Percentiles rank a stretch among this genome's conserved stretches.
Evolutionary conservation across 192 early-diverging fungal species (phyloP).

Genomic region (Gigaspora rosea): DNA sequence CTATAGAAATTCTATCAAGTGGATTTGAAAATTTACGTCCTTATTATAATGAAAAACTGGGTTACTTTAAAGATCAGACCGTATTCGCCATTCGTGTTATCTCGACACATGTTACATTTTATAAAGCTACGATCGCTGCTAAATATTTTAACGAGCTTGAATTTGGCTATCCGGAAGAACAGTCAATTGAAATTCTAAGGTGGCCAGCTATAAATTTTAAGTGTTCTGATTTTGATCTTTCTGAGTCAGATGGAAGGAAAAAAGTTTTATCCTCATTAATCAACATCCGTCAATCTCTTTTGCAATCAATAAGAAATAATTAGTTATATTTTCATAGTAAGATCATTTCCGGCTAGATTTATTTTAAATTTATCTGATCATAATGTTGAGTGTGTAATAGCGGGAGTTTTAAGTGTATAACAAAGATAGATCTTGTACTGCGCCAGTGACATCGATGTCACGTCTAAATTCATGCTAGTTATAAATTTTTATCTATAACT

Average conservation of each 20-base stretch:
- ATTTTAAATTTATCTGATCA: too few relatives aligned
- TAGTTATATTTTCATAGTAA: too few relatives aligned
- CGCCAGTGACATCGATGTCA: too few relatives aligned
- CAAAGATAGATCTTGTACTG: too few relatives aligned
- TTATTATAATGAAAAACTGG: background rate
- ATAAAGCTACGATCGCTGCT: slow-evolving; percentile 3
- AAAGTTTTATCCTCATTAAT: background rate
- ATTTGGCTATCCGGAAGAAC: background rate
- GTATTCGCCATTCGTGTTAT: background rate
- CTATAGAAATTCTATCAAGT: background rate
- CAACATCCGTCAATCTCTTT: background rate
- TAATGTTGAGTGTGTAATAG: too few relatives aligned
- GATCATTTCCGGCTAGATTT: too few relatives aligned
- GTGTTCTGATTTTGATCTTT: background rate
- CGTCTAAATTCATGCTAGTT: too few relatives aligned
- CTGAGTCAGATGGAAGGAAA: background rate
- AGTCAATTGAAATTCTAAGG: slow-evolving; percentile 10
- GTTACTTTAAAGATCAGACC: slow-evolving; percentile 6
- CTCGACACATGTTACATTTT: slow-evolving; percentile 15
- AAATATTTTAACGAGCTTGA: slow-evolving; percentile 3
- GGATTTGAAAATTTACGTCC: background rate
- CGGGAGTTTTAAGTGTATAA: too few relatives aligned
- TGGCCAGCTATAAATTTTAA: slow-evolving; percentile 1
- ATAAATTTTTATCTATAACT: too few relatives aligned
- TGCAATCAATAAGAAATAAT: background rate